These are phyloP conservation scores for Nitzschia putrida DNA, from an alignment of 108 stramenopile species.

Conservation along the genomic window DNA sequence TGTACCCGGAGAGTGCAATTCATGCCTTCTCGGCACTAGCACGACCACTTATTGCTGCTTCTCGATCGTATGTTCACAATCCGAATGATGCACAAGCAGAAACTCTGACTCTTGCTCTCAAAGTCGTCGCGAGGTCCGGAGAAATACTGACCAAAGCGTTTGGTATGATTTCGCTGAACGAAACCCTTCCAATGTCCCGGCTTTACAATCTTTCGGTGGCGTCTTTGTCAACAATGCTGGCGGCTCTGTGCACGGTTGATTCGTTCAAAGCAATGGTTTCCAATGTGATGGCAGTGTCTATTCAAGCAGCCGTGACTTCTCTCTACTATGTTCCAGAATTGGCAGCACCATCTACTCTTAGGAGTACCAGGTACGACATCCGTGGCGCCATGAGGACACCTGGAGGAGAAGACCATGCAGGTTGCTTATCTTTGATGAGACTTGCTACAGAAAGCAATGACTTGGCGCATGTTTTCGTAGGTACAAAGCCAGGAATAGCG, in stretches of 20 bases:
- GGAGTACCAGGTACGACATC: constrained; percentile 71
- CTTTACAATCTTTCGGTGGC: constrained; percentile 60
- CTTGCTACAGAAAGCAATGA: constrained; percentile 57
- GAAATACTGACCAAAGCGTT: constrained; percentile 20
- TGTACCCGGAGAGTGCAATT: constrained; percentile 64
- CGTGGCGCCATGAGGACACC: constrained; percentile 81
- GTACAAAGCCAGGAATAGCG: constrained; percentile 33
- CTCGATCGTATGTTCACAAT: constrained; percentile 1
- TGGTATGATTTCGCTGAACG: constrained; percentile 19
- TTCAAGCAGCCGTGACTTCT: constrained; percentile 52
- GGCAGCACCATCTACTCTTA: constrained; percentile 58
- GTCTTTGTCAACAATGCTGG: constrained; percentile 64
- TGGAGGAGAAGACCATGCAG: constrained; percentile 79
- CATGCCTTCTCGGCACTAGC: constrained; percentile 78
- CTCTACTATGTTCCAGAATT: constrained; percentile 68
- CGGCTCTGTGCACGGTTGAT: not conserved
- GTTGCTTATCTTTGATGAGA: constrained; percentile 70
- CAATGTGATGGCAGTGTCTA: constrained; percentile 22
- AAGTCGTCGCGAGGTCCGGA: constrained; percentile 23
- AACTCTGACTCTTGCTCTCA: constrained; percentile 15
- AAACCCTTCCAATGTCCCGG: constrained; percentile 59
- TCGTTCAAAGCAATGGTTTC: constrained; percentile 18
- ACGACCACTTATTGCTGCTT: constrained; percentile 60
- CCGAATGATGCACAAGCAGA: not conserved
- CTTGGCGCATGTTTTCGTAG: constrained; percentile 37